Evolutionary conservation across 2,329 filamentous ascomycete genomes (phyloP), one percentile per base, ranked within the genome.

Genomic region (Ceratocystis colombiana): DNA sequence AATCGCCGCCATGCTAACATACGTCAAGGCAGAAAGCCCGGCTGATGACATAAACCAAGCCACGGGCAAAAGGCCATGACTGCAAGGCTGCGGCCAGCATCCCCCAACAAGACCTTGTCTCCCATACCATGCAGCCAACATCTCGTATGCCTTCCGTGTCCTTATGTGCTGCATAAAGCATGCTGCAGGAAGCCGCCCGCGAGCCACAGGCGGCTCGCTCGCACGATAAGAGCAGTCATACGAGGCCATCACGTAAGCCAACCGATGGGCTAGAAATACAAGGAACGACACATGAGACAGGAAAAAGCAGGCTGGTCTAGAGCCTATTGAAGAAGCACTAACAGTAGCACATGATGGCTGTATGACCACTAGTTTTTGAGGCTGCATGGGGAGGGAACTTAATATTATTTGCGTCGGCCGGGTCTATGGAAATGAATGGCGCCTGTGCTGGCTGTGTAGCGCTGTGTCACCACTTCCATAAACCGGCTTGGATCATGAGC

Each of bases 1-100:
- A 33, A 33, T 33, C 30, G 30, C 30, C 30, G 30, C 30, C 30
- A 33, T 12, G 22, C 20, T 28, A 53, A 12, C 22, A 10, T 25
- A 12, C 25, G 8, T 15, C 48, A 25, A 17, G 15, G 28, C 15
- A 59, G 22, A 59, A 59, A 37, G 25, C 55, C 28, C 55, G 55
- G 55, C 55, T 59, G 55, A 59, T 25, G 55, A 59, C 55, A 59
- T 28, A 59, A 25, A 20, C 7, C 30, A 59, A 59, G 55, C 55
- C 28, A 37, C 28, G 17, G 30, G 25, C 55, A 59, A 59, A 25
- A 37, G 30, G n/a, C 25, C 55, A 37, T n/a, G 8, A n/a, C 55
- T 30, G 33, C 30, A 17, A 8, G 17, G 17, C 25, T 8, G 15
- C 17, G 22, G 55, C 28, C 55, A 59, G 33, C 33, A 37, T 37